Percentiles rank a stretch among this genome's conserved stretches.
Conservation (phyloP, 805 yeast genomes). For the Maudiozyma pseudohumilis region DNA sequence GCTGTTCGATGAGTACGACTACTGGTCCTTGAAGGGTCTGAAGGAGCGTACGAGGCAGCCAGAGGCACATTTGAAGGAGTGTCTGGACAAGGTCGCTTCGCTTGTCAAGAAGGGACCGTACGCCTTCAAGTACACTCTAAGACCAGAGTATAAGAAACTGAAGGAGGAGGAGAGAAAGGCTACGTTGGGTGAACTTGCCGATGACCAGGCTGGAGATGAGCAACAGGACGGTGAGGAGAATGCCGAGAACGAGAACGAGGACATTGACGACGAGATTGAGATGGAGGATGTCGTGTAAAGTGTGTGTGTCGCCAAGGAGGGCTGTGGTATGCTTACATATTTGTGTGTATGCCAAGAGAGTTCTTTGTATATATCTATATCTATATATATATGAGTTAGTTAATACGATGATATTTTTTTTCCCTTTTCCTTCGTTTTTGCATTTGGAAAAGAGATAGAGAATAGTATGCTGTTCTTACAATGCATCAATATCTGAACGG, state of each 20-base stretch:
- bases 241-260: constrained; percentile 9
- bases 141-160: constrained; percentile 79
- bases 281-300: constrained; percentile 65
- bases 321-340: no score
- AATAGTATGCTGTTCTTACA: no score
- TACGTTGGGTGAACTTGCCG: constrained; percentile 43
- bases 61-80: constrained; percentile 83
- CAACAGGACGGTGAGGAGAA: neutral
- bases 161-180: constrained; percentile 68
- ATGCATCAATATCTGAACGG: neutral
- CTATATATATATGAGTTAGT: no score
- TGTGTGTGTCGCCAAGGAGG: no score
- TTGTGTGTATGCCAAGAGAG: no score
- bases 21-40: constrained; percentile 91
- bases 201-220: constrained; percentile 12
- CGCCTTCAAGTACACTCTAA: constrained; percentile 81
- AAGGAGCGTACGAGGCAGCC: constrained; percentile 94
- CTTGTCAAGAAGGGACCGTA: constrained; percentile 93
- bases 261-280: constrained; percentile 46
- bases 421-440: no score
- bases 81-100: constrained; percentile 79
- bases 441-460: no score
- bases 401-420: no score
- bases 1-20: constrained; percentile 88
- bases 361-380: no score